Evolutionary conservation across 169 alveolate species (phyloP).

Genomic region (Perkinsus olseni): DNA sequence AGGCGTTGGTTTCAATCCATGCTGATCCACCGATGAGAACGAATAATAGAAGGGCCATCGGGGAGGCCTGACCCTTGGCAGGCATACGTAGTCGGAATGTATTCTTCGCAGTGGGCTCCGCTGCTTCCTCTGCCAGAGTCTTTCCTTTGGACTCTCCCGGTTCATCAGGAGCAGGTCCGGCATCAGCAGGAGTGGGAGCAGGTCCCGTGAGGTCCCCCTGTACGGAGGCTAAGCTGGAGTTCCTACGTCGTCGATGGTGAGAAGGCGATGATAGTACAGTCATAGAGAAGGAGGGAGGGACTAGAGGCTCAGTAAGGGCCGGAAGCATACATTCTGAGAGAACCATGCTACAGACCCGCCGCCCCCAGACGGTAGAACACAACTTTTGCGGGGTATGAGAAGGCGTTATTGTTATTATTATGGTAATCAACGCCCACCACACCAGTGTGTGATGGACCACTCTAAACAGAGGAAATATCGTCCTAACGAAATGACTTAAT

Average conservation of each 20-base stretch:
- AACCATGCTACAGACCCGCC: background rate
- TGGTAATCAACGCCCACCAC: background rate
- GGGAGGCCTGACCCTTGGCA: background rate
- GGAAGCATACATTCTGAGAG: background rate
- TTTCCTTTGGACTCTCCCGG: background rate
- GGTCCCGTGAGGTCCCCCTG: background rate
- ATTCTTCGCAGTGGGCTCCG: background rate
- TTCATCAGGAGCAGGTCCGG: background rate
- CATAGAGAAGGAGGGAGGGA: background rate
- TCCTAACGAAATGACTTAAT: background rate
- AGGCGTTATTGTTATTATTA: background rate
- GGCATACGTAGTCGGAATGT: background rate
- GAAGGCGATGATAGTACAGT: background rate
- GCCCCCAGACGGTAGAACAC: background rate
- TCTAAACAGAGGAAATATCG: background rate
- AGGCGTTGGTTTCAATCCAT: background rate
- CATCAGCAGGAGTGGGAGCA: background rate
- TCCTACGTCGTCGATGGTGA: background rate
- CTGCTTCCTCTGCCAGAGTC: background rate
- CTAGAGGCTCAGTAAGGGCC: background rate
- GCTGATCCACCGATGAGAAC: background rate
- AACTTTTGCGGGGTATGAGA: background rate
- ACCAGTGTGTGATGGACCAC: background rate
- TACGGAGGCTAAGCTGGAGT: background rate
- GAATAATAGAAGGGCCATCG: background rate